Conservation (phyloP, 192 early-diverging fungal species). For the Coemansia sp. region DNA sequence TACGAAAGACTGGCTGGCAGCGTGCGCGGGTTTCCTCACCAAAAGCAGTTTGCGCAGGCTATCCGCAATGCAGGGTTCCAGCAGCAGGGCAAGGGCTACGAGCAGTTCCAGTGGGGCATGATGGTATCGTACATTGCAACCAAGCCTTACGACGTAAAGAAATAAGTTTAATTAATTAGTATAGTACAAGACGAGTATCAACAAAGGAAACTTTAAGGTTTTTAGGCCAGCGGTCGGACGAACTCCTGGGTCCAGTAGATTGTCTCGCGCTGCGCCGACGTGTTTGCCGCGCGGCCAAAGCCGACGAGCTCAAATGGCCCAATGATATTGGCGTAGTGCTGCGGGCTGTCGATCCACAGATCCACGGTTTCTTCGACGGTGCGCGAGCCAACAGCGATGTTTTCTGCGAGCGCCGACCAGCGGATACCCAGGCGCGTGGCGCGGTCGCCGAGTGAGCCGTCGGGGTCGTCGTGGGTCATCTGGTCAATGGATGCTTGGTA, state of each 20-base stretch:
- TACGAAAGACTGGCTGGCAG: constrained; percentile 91
- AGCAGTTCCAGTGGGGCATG: constrained; percentile 41
- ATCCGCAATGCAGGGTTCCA: constrained; percentile 83
- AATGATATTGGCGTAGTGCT: constrained; percentile 28
- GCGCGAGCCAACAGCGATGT: constrained; percentile 16
- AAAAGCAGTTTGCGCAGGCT: constrained; percentile 78
- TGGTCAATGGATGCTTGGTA: constrained; percentile 12
- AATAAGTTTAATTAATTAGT: too few species aligned
- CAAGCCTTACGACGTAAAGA: constrained; percentile 6
- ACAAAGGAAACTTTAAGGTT: too few species aligned
- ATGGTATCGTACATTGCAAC: constrained; percentile 29
- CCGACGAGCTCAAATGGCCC: constrained; percentile 18
- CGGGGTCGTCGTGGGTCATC: constrained; percentile 30
- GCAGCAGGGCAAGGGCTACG: constrained; percentile 77
- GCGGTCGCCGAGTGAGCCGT: constrained; percentile 6
- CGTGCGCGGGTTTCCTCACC: constrained; percentile 83
- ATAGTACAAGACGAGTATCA: too few species aligned
- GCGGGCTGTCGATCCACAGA: constrained; percentile 23
- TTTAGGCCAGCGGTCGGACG: neutral
- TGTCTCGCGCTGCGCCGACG: neutral
- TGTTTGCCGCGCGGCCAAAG: constrained; percentile 7
- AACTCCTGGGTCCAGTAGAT: constrained; percentile 44
- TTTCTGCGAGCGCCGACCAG: constrained; percentile 20
- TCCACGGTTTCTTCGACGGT: constrained; percentile 17
- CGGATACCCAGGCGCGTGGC: constrained; percentile 9